phyloP scores from a whole-genome alignment of 108 stramenopile species.

The Cylindrotheca fusiformis region DNA sequence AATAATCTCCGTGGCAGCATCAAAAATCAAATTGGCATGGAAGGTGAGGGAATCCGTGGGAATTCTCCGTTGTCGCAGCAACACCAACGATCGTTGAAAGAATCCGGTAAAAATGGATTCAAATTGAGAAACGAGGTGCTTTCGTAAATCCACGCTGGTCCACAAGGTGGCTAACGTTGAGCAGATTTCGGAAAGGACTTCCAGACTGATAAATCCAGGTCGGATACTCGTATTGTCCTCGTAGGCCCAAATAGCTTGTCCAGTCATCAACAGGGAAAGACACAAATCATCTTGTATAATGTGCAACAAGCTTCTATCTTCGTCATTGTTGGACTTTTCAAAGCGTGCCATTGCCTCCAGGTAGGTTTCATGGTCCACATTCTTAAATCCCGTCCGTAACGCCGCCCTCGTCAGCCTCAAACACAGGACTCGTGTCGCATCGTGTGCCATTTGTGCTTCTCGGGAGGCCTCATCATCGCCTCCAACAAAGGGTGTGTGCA shows the following conservation, averaged over 20 bases:
- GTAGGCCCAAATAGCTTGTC: conserved; percentile 81
- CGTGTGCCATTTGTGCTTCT: conserved; percentile 54
- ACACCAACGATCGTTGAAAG: conserved; percentile 75
- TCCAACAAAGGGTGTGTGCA: conserved; percentile 55
- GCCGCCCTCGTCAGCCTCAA: conserved; percentile 65
- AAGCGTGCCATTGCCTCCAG: conserved; percentile 9
- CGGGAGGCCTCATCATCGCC: conserved; percentile 46
- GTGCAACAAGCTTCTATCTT: conserved; percentile 39
- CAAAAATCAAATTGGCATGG: conserved; percentile 75
- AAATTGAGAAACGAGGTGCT: conserved; percentile 61
- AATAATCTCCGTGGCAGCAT: conserved; percentile 81
- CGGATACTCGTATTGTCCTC: conserved; percentile 36
- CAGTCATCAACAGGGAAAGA: conserved; percentile 73
- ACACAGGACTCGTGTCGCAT: conserved; percentile 70
- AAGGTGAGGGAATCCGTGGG: conserved; percentile 61
- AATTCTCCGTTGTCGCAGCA: conserved; percentile 59
- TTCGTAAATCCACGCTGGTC: conserved; percentile 52
- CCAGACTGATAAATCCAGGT: conserved; percentile 58
- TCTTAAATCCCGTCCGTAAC: conserved; percentile 46
- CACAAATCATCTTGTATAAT: conserved; percentile 84
- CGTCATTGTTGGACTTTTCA: conserved; percentile 12
- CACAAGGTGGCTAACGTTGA: conserved; percentile 70
- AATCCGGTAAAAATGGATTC: conserved; percentile 86
- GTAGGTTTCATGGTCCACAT: conserved; percentile 9
- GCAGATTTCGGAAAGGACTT: conserved; percentile 79